Percentiles rank a stretch among this genome's conserved stretches.
Conservation (phyloP, 2,329 filamentous ascomycete species). For the Hortaea werneckii region DNA sequence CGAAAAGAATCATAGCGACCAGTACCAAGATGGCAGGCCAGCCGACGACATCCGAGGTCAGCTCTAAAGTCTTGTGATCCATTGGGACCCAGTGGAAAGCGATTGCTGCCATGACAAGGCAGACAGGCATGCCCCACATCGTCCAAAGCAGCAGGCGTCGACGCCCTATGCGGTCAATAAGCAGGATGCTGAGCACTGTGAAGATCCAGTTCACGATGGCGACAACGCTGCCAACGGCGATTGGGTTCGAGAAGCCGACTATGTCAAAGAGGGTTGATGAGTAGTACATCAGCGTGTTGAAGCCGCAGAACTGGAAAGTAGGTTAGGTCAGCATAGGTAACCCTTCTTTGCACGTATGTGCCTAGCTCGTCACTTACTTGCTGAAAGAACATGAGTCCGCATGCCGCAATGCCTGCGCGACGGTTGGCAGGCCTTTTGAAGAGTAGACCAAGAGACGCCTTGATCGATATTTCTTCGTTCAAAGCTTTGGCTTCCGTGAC, state of each 20-base stretch:
- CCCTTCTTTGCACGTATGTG: no score
- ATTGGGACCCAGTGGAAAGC: constrained; percentile 57
- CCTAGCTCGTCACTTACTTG: no score
- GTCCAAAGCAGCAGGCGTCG: constrained; percentile 66
- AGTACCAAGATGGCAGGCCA: constrained; percentile 49
- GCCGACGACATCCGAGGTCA: not conserved
- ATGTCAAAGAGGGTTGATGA: constrained; percentile 38
- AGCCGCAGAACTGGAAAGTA: constrained; percentile 37
- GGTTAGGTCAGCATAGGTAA: no score
- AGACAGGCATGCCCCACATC: constrained; percentile 65
- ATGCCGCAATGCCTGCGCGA: constrained; percentile 73
- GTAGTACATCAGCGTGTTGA: constrained; percentile 69
- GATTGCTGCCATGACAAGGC: constrained; percentile 58
- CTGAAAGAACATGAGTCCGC: constrained; percentile 75
- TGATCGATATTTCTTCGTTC: constrained; percentile 15
- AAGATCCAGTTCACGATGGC: constrained; percentile 74
- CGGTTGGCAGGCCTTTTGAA: constrained; percentile 43
- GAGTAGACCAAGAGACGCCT: not conserved
- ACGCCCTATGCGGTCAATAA: constrained; percentile 71
- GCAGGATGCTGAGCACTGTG: constrained; percentile 58
- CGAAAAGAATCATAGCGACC: constrained; percentile 68
- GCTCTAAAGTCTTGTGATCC: constrained; percentile 7
- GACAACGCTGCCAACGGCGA: constrained; percentile 67
- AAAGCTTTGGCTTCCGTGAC: constrained; percentile 62
- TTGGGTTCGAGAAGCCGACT: constrained; percentile 67